Evolutionary conservation across 1,284 basidiomycete species (phyloP), one percentile per base, ranked within the genome.

Genomic region (Cutaneotrichosporon dermatis): DNA sequence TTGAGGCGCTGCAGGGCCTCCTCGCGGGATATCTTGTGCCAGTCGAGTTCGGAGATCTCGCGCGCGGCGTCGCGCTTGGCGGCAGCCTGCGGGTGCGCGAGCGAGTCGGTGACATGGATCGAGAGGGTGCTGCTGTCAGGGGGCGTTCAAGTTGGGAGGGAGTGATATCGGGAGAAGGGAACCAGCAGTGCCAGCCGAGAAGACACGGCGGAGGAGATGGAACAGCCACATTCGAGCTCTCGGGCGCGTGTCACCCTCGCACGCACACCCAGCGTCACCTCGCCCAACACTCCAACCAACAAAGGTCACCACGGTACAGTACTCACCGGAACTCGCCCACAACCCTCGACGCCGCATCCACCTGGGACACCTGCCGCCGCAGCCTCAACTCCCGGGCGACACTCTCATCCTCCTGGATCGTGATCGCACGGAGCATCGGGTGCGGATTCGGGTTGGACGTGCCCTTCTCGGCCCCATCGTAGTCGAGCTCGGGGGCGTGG

Each of bases 1-100:
- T 79, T 79, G 51, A 85, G 79, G 13, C 83, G 78, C 55, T 79
- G 78, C 33, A 83, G 76, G 4, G 81, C 79, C n/a, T 84, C 83
- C 2, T 81, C 75, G 12, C 69, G 61, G 2, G 79, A 66, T 13
- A 85, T 72, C 46, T 72, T 79, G 66, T 86, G 85, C 82, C 82
- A 86, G 57, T 85, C 83, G 55, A 86, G 77, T 15, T 69, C 67
- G 7, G 68, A 69, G 8, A 75, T 54, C 53, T 75, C 71, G 51
- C 68, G 70, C 41, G 63, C 67, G 2, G 68, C 60, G 7, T 63
- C 59, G 37, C 66, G 62, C 46, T 66, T 67, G 6, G 57, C 54
- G 4, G 36, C 43, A 12, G 51, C 51, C 34, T 55, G 34, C 2
- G 55, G 46, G 49, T 60, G 58, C 46, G 62, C 66, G 36, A 72